Evolutionary conservation across 2,329 filamentous ascomycete genomes (phyloP), one percentile per base, ranked within the genome.

Genomic region (Epichloe gansuensis): DNA sequence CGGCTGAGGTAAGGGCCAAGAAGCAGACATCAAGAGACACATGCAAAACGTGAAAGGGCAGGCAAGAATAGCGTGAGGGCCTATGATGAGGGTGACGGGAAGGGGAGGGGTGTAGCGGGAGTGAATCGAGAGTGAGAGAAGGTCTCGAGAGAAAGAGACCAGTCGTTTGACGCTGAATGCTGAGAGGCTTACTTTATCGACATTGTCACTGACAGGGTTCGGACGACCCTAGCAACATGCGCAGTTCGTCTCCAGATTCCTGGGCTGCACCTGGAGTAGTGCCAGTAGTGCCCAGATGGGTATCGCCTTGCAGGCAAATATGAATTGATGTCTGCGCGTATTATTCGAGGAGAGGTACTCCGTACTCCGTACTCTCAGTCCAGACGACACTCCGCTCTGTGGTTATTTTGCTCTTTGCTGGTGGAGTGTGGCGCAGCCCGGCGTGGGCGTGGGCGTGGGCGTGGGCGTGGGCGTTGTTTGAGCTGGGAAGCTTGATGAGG

Each of bases 101-200:
- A 35, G 38, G 49, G 38, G 37, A 23, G 38, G 25, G 7, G 37
- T 48, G 45, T 52, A 21, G 13, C 31, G 31, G 42, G 42, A 39
- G 51, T 50, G 52, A 50, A 31, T 50, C 43, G 51, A 46, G 51
- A 46, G 51, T 50, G 53, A 52, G 47, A 51, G 48, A 53, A 55
- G 45, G 37, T 15, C 37, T 15, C n/a, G 37, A 39, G 37, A 39
- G 42, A 44, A 50, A 43, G 31, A 55, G 35, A 53, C 52, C 17
- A 52, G 43, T 47, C 50, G 52, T 53, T 43, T n/a, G 23, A 50
- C 12, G 51, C 38, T 41, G n/a, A 50, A 21, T 37, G 12, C 48
- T 50, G 52, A 58, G 53, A 64, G 63, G 71, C 72, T 72, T 71
- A 77, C 74, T 77, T 77, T 74, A 77, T 75, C 65, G 74, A 77